Conservation (phyloP, 495 filamentous ascomycete genomes). For the Lasiosphaeria miniovina region DNA sequence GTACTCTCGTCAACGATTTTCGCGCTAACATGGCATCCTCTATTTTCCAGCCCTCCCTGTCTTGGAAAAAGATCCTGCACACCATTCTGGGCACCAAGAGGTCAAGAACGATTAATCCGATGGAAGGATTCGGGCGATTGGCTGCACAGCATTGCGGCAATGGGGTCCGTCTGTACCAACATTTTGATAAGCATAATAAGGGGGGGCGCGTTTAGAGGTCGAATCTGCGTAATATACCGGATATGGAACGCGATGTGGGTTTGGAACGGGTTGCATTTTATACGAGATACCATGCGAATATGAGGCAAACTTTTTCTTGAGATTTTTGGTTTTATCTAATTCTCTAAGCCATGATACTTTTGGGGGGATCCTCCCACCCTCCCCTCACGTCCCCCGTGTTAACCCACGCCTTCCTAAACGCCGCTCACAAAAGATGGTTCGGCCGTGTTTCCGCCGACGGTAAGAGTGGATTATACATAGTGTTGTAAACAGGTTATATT, state of each 20-base stretch:
- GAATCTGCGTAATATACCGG: no score
- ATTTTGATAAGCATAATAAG: no score
- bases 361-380: neutral
- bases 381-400: no score
- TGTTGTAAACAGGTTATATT: neutral
- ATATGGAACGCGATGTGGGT: no score
- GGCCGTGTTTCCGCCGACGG: neutral
- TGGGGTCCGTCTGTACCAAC: no score
- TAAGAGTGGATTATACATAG: neutral
- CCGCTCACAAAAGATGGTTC: no score
- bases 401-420: no score
- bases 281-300: constrained; percentile 10
- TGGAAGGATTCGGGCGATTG: no score
- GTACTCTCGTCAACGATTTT: neutral
- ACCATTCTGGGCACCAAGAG: constrained; percentile 14
- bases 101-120: constrained; percentile 24
- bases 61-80: constrained; percentile 27
- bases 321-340: neutral
- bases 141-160: no score
- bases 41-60: constrained; percentile 17
- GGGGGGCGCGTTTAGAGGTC: no score
- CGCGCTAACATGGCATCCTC: constrained; percentile 14
- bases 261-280: no score
- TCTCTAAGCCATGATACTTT: neutral
- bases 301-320: neutral